Evolutionary conservation across 176 grass and related monocot genomes (phyloP), one percentile per base, ranked within the genome.

Genomic region (Bromus sterilis): DNA sequence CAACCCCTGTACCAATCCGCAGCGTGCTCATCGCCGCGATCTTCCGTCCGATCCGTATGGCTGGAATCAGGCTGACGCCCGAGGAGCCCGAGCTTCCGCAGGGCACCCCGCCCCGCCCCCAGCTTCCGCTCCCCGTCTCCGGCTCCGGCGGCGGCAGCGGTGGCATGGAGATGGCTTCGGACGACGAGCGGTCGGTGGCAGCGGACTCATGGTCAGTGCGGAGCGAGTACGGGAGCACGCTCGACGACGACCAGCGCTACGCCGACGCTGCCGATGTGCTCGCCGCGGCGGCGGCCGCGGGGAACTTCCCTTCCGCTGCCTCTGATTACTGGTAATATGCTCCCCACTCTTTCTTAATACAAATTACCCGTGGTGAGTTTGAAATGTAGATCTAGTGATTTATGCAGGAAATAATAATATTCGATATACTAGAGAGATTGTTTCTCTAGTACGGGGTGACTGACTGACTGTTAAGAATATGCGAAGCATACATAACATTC

Each of bases 181-280:
- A 99, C 79, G 96, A 99, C 62, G 96, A 99, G 43, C 83, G 96
- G 28, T 99, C 96, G 23, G 91, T 99, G 68, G 96, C 96, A 12
- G 96, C 96, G 18, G 96, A 99, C 62, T 99, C 96, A 11, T 99
- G 96, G 96, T 99, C 96, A 21, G 86, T 99, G 79, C 86, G 91
- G 77, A 99, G 96, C 89, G 96, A 99, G 64, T 99, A 95, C 71
- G 90, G 96, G 61, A 99, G 96, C 85, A 93, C 93, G 75, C 85
- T 99, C 31, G 96, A 99, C 82, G 96, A 99, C 76, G 96, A 99
- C 18, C 96, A 99, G 86, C 96, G 93, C 67, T 94, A 99, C 63
- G 91, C 84, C 29, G 93, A 99, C 58, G 91, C 96, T 8, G 91
- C 89, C 7, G 96, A 94, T 14, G 78, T 89, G 60, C 84, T 94